Evolutionary conservation across 805 yeast genomes (phyloP).

Genomic region (Candida vartiovaarae): DNA sequence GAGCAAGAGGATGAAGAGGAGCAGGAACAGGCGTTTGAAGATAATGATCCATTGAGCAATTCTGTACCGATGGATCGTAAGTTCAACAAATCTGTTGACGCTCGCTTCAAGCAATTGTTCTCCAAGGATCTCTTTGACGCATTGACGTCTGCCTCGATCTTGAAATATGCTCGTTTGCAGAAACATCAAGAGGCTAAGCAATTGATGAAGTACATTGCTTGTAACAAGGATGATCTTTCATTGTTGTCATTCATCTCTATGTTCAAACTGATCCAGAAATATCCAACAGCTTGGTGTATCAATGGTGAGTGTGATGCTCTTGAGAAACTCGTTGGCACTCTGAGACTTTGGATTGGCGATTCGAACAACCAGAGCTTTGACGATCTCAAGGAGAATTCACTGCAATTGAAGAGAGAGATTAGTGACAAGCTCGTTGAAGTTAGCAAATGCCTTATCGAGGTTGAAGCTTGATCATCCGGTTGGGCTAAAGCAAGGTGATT

Average conservation of each 20-base stretch:
- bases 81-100: constrained; percentile 5
- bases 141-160: constrained; percentile 17
- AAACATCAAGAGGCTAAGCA: constrained; percentile 11
- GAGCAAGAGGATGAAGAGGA: neutral
- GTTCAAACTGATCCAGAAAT: constrained; percentile 21
- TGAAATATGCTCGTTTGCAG: constrained; percentile 17
- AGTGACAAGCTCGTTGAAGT: constrained; percentile 24
- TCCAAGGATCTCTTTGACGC: constrained; percentile 22
- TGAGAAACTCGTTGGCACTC: constrained; percentile 18
- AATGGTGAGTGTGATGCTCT: constrained; percentile 10
- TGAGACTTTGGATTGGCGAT: constrained; percentile 27
- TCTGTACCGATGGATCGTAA: neutral
- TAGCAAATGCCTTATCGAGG: constrained; percentile 20
- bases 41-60: neutral
- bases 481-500: no score
- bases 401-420: constrained; percentile 23
- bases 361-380: constrained; percentile 16
- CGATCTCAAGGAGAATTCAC: constrained; percentile 18
- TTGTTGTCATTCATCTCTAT: constrained; percentile 22
- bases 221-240: constrained; percentile 17
- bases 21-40: neutral
- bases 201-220: constrained; percentile 15
- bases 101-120: constrained; percentile 14
- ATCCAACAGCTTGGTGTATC: constrained; percentile 20
- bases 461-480: neutral